Evolutionary conservation across 2,329 filamentous ascomycete species (phyloP).

Genomic region (Claviceps capensis): DNA sequence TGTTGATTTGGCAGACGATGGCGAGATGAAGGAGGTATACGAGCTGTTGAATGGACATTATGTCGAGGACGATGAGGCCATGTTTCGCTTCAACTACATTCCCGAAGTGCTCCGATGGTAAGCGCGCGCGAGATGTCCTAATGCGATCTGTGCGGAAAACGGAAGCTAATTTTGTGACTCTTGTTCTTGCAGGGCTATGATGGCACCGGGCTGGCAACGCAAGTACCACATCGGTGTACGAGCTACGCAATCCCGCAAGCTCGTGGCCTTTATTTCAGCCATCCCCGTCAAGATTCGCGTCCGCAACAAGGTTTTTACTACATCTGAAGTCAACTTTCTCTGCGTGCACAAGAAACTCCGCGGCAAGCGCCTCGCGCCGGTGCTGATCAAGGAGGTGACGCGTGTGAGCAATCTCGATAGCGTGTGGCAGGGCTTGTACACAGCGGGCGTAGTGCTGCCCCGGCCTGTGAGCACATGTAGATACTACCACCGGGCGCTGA

Average conservation of each 20-base stretch:
- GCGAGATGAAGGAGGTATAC: conserved; percentile 77
- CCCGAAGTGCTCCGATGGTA: conserved; percentile 79
- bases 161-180: not conserved
- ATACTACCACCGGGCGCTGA: conserved; percentile 86
- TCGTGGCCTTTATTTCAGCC: conserved; percentile 92
- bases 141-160: no score
- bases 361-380: conserved; percentile 78
- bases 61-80: conserved; percentile 91
- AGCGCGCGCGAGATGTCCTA: conserved; percentile 10
- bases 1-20: conserved; percentile 68
- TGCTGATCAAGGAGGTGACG: conserved; percentile 96
- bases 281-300: conserved; percentile 76
- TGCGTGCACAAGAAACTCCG: conserved; percentile 97
- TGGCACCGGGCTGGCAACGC: conserved; percentile 85
- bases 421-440: conserved; percentile 93
- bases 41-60: conserved; percentile 88
- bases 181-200: conserved; percentile 57
- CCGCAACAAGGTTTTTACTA: conserved; percentile 58
- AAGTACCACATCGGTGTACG: conserved; percentile 94
- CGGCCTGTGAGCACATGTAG: conserved; percentile 85
- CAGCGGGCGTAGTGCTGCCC: conserved; percentile 78
- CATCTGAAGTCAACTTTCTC: conserved; percentile 95
- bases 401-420: conserved; percentile 75
- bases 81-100: conserved; percentile 97
- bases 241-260: conserved; percentile 65